phyloP scores from a whole-genome alignment of 768 basidiomycete species.

The Leucogyrophana mollusca region DNA sequence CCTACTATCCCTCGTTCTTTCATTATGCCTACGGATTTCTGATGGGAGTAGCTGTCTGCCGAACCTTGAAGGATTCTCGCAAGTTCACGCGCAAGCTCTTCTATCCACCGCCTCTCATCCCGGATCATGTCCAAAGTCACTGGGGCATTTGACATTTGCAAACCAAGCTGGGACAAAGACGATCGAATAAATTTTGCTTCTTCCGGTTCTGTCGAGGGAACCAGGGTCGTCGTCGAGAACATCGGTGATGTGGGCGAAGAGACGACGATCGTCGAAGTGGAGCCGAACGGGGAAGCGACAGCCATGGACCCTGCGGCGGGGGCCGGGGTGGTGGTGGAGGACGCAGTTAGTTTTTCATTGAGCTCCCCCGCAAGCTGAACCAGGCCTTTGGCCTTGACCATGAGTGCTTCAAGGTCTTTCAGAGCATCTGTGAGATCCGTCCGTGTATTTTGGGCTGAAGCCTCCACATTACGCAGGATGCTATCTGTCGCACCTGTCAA shows the following conservation, averaged over 20 bases:
- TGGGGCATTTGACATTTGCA: slow-evolving; percentile 75
- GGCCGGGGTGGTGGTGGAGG: slow-evolving; percentile 18
- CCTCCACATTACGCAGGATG: slow-evolving; percentile 75
- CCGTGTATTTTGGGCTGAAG: slow-evolving; percentile 59
- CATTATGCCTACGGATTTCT: slow-evolving; percentile 61
- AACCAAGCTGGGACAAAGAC: slow-evolving; percentile 86
- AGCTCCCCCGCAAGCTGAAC: slow-evolving; percentile 86
- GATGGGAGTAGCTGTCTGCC: slow-evolving; percentile 11
- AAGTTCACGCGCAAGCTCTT: slow-evolving; percentile 81
- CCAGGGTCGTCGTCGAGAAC: slow-evolving; percentile 28
- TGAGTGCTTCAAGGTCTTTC: slow-evolving; percentile 85
- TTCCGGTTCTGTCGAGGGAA: slow-evolving; percentile 61
- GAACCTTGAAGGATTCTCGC: slow-evolving; percentile 63
- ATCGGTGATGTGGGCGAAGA: slow-evolving; percentile 16
- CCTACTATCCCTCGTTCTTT: slow-evolving; percentile 76
- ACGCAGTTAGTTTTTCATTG: slow-evolving; percentile 72
- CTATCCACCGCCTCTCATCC: slow-evolving; percentile 77
- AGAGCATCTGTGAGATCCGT: slow-evolving; percentile 74
- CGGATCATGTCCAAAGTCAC: slow-evolving; percentile 87
- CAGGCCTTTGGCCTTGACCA: slow-evolving; percentile 91
- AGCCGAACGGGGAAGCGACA: slow-evolving; percentile 14
- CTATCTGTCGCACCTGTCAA: slow-evolving; percentile 54
- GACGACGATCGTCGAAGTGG: slow-evolving; percentile 11
- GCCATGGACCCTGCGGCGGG: slow-evolving; percentile 3
- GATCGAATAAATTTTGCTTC: slow-evolving; percentile 86